Evolutionary conservation across 148 eudicot species (phyloP).

Genomic region (Fallopia convolvulus): DNA sequence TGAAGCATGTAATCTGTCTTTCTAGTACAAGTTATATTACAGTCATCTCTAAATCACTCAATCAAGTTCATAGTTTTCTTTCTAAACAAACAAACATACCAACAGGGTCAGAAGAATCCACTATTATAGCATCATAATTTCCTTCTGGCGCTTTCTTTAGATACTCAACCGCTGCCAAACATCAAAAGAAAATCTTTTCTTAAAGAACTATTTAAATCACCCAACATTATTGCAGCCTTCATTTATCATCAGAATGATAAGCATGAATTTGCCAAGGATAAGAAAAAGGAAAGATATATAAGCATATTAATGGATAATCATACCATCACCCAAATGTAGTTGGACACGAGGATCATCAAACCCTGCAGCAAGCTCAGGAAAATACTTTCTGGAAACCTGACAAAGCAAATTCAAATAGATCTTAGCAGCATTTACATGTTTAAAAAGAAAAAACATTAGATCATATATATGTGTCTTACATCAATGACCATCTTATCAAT

Average conservation of each 20-base stretch:
- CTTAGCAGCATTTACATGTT: neutral
- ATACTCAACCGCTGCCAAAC: conserved; percentile 72
- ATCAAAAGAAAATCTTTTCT: neutral
- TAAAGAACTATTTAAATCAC: neutral
- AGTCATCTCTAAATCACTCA: neutral
- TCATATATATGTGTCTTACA: conserved; percentile 35
- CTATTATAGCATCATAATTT: conserved; percentile 91
- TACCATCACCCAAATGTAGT: conserved; percentile 95
- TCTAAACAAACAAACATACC: conserved; percentile 40
- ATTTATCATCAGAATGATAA: neutral
- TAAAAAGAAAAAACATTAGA: neutral
- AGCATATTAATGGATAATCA: conserved; percentile 1
- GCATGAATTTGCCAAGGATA: neutral
- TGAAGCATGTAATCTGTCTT: neutral
- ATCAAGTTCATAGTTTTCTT: neutral
- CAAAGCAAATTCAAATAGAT: neutral
- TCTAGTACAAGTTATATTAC: neutral
- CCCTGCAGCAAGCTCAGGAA: conserved; percentile 77
- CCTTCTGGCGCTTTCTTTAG: conserved; percentile 48
- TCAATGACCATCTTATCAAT: conserved; percentile 95
- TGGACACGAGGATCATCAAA: conserved; percentile 91
- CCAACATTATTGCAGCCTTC: neutral
- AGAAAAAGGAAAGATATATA: neutral
- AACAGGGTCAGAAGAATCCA: conserved; percentile 95
- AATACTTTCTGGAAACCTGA: conserved; percentile 81